Evolutionary conservation across 2,329 filamentous ascomycete genomes (phyloP).

Genomic region (Botrytis porri): DNA sequence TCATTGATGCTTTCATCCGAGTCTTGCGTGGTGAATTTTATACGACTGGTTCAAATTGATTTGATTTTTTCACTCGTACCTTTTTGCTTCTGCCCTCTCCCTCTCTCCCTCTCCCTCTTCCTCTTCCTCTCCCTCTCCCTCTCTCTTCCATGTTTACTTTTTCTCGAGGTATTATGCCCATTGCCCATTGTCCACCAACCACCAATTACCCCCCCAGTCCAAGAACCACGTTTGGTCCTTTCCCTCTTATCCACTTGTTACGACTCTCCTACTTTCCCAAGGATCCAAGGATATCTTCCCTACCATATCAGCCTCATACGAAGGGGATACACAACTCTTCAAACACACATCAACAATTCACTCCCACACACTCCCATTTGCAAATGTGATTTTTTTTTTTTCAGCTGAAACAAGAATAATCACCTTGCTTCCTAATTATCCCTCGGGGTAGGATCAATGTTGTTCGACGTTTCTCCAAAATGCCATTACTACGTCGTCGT

Average conservation of each 20-base stretch:
- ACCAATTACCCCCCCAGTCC: neutral
- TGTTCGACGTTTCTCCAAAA: slow-evolving; percentile 22
- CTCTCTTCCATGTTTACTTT: neutral
- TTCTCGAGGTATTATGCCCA: neutral
- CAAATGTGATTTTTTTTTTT: slow-evolving; percentile 10
- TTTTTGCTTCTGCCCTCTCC: neutral
- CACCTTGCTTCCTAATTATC: neutral
- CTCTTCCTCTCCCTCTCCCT: too few species aligned
- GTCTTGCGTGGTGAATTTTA: neutral
- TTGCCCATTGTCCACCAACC: neutral
- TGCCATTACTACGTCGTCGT: slow-evolving; percentile 37
- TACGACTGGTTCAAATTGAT: neutral
- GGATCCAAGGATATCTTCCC: slow-evolving; percentile 12
- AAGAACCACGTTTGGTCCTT: neutral
- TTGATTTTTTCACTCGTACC: neutral
- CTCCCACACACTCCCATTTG: neutral
- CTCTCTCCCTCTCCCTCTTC: neutral
- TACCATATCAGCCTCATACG: slow-evolving; percentile 18
- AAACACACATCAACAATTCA: neutral
- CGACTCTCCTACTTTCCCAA: slow-evolving; percentile 14
- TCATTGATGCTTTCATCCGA: neutral
- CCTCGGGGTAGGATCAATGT: slow-evolving; percentile 17
- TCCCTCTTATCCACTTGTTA: slow-evolving; percentile 18
- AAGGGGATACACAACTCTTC: slow-evolving; percentile 15
- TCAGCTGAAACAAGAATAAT: neutral